These are phyloP conservation scores for Mycena pura DNA, from an alignment of 768 basidiomycete species.

Conservation along the genomic window DNA sequence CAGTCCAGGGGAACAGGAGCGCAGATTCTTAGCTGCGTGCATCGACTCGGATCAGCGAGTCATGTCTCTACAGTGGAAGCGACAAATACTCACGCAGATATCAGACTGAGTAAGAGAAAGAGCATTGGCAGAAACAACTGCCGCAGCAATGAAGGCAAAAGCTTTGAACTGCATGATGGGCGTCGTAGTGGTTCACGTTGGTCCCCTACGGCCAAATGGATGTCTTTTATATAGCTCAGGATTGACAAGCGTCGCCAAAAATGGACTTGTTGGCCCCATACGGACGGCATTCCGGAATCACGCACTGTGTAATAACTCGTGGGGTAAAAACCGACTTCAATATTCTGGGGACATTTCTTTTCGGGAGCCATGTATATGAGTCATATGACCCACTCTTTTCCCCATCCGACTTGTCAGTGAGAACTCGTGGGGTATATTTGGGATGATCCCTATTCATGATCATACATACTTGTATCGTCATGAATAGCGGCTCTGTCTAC, in stretches of 20 bases:
- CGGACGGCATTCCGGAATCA: neutral
- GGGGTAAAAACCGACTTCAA: no score
- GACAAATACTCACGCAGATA: neutral
- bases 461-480: no score
- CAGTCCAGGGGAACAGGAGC: neutral
- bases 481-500: no score
- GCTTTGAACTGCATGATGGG: neutral
- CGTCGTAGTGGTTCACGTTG: neutral
- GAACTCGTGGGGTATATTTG: no score
- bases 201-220: neutral
- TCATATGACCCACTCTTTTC: no score
- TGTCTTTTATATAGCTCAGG: neutral
- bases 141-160: neutral
- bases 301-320: no score
- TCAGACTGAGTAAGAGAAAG: neutral
- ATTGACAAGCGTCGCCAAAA: neutral
- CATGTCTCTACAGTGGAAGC: neutral
- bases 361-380: no score
- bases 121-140: no score
- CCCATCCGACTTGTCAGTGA: no score
- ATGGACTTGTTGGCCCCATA: no score
- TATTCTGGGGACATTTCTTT: no score
- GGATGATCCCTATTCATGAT: no score
- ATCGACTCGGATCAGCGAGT: neutral
- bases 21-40: neutral